A percentile compares a stretch with the other conserved stretches of the same genome.
phyloP scores from a whole-genome alignment of 2,329 filamentous ascomycete genomes.

The Helicocarpus griseus region DNA sequence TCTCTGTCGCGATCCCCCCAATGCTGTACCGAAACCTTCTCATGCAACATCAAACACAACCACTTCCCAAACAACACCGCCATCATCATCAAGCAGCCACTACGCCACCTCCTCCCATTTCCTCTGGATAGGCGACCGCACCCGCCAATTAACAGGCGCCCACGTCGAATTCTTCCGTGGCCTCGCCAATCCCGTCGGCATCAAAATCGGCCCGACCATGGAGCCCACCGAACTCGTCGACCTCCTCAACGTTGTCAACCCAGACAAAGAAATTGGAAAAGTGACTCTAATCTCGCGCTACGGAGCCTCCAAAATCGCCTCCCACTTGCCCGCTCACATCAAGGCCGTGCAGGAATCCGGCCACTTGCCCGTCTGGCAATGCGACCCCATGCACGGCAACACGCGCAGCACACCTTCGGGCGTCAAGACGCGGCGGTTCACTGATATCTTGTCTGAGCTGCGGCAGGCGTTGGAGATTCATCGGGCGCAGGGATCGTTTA shows the following conservation, averaged over 20 bases:
- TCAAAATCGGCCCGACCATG: constrained; percentile 91
- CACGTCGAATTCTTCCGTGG: constrained; percentile 98
- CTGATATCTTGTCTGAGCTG: constrained; percentile 80
- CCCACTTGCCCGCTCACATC: constrained; percentile 75
- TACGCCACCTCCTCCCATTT: constrained; percentile 96
- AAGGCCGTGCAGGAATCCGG: constrained; percentile 73
- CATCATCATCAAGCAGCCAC: constrained; percentile 50
- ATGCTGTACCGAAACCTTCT: constrained; percentile 16
- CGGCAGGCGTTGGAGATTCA: constrained; percentile 77
- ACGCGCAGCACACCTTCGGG: constrained; percentile 58
- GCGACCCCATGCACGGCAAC: constrained; percentile 95
- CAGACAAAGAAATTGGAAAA: constrained; percentile 71
- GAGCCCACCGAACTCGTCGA: constrained; percentile 62
- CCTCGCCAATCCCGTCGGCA: constrained; percentile 87
- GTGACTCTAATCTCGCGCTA: constrained; percentile 95
- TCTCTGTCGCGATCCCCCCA: constrained; percentile 42
- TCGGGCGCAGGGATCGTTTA: constrained; percentile 69
- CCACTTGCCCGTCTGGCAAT: constrained; percentile 84
- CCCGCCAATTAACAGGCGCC: constrained; percentile 80
- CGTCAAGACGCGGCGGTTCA: constrained; percentile 88
- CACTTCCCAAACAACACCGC: constrained; percentile 16
- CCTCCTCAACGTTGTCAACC: constrained; percentile 80
- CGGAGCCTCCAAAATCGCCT: constrained; percentile 65
- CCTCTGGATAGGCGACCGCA: constrained; percentile 96
- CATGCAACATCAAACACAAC: constrained; percentile 16